Percentiles rank a stretch among this genome's conserved stretches.
Conservation (phyloP, 1,139 yeast genomes). For the Pichia sp. region DNA sequence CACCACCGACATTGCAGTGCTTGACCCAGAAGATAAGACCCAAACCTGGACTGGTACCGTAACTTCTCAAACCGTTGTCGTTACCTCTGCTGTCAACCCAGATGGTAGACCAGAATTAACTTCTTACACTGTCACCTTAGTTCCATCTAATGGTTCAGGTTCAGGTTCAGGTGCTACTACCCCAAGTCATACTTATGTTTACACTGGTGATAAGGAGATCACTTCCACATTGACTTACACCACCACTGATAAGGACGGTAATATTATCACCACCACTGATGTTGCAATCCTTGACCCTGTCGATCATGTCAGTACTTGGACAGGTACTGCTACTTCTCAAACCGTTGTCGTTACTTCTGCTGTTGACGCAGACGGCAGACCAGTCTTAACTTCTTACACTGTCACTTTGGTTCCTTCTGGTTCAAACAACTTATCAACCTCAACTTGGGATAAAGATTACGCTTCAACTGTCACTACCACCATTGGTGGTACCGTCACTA, state of each 20-base stretch:
- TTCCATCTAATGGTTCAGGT: background rate
- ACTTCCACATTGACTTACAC: background rate
- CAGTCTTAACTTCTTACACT: background rate
- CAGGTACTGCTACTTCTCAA: background rate
- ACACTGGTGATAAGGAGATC: background rate
- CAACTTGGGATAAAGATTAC: too few species aligned
- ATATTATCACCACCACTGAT: background rate
- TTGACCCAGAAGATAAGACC: background rate
- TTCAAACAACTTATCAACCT: too few species aligned
- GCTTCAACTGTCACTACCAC: too few species aligned
- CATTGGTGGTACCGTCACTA: too few species aligned
- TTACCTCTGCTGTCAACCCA: background rate
- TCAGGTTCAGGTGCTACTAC: background rate
- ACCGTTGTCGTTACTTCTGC: background rate
- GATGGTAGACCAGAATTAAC: background rate
- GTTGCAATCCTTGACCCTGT: background rate
- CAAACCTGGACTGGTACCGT: background rate
- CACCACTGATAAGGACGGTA: background rate
- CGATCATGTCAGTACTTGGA: background rate
- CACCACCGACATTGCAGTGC: background rate
- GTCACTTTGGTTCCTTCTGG: background rate
- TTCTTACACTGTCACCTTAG: background rate
- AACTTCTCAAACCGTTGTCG: background rate
- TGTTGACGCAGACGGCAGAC: background rate
- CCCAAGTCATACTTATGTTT: background rate